Evolutionary conservation across 371 early-diverging fungal genomes (phyloP).

Genomic region (Mortierella sp.): DNA sequence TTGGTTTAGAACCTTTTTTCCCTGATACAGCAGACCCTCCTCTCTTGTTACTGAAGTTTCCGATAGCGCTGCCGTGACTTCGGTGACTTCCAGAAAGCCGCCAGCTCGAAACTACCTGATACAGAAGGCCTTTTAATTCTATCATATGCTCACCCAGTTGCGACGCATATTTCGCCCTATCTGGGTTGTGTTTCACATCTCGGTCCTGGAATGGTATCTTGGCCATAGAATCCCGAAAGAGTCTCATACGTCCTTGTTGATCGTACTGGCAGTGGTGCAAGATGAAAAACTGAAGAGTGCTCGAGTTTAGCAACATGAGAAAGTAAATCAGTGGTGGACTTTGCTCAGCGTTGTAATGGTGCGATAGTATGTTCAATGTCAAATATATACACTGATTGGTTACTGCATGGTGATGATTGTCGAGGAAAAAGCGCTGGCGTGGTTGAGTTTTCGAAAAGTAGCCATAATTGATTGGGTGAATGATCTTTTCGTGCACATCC

Average conservation of each 20-base stretch:
- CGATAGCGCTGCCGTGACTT: background rate
- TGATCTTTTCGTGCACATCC: slow-evolving; percentile 66
- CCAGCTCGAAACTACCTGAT: slow-evolving; percentile 32
- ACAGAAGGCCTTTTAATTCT: slow-evolving; percentile 38
- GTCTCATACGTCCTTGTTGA: slow-evolving; percentile 72
- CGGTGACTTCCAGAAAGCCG: slow-evolving; percentile 23
- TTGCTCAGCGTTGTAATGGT: slow-evolving; percentile 12
- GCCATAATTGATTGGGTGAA: slow-evolving; percentile 77
- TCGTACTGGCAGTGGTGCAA: slow-evolving; percentile 69
- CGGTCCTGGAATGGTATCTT: slow-evolving; percentile 71
- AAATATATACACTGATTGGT: slow-evolving; percentile 77
- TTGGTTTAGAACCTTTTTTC: background rate
- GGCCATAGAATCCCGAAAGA: slow-evolving; percentile 75
- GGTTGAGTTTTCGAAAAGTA: slow-evolving; percentile 74
- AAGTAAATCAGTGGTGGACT: slow-evolving; percentile 59
- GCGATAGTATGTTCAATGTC: slow-evolving; percentile 56
- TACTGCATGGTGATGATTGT: slow-evolving; percentile 52
- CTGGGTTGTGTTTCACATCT: slow-evolving; percentile 30
- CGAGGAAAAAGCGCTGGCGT: slow-evolving; percentile 71
- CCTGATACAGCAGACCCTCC: background rate
- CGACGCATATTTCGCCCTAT: slow-evolving; percentile 31
- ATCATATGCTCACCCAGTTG: slow-evolving; percentile 45
- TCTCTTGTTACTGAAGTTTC: background rate
- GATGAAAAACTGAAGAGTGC: slow-evolving; percentile 66
- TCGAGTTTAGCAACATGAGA: slow-evolving; percentile 70